These are phyloP conservation scores for Cercospora beticola DNA, from an alignment of 2,329 filamentous ascomycete genomes.

Conservation along the genomic window DNA sequence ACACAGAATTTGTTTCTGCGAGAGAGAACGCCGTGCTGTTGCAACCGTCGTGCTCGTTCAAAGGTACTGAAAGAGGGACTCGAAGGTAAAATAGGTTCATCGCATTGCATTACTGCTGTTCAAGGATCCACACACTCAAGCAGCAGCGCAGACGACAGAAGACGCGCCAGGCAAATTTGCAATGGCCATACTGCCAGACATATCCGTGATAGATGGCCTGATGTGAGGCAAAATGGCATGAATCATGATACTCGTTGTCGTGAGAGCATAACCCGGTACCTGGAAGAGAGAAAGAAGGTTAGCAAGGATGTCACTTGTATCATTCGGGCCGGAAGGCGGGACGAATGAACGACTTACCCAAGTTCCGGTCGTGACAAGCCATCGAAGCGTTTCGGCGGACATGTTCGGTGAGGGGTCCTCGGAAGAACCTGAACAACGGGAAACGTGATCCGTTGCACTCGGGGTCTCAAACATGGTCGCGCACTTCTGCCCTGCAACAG, in stretches of 20 bases:
- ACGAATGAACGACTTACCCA: background rate
- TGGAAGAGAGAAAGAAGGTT: background rate
- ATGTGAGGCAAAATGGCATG: background rate
- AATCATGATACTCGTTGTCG: background rate
- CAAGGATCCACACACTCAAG: background rate
- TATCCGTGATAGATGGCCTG: background rate
- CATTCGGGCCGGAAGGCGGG: background rate
- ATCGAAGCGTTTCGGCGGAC: conserved; percentile 9
- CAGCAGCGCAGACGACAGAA: background rate
- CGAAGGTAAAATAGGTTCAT: background rate
- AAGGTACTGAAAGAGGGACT: background rate
- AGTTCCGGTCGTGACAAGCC: conserved; percentile 8
- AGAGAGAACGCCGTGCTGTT: background rate
- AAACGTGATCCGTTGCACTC: background rate
- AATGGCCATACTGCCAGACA: background rate
- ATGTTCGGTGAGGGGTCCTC: conserved; percentile 4
- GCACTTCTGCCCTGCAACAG: conserved; percentile 10
- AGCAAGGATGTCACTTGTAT: background rate
- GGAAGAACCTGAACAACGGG: background rate
- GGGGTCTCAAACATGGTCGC: background rate
- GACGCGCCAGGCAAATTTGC: background rate
- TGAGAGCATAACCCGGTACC: background rate
- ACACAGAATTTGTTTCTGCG: background rate
- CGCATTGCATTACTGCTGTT: background rate
- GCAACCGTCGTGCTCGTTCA: background rate